Evolutionary conservation across 768 basidiomycete species (phyloP), one percentile per base, ranked within the genome.

Genomic region (Hebeloma cylindrosporum): DNA sequence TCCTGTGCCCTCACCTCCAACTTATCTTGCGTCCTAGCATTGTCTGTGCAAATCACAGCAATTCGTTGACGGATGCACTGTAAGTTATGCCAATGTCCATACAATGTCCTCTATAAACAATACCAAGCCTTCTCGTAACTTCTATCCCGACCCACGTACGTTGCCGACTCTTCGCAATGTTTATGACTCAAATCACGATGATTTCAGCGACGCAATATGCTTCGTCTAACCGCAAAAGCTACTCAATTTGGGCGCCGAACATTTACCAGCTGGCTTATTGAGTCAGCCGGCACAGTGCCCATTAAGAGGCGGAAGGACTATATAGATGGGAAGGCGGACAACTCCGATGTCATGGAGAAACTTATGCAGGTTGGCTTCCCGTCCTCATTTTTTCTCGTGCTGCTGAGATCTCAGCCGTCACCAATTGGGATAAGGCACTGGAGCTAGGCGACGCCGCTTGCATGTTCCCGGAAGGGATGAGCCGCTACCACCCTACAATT

Each of bases 211-310:
- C 85, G 91, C 22, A 82, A 83, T 54, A 80, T 91, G 73, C 65
- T 94, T 4, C 82, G 91, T 9, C 67, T 94, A 30, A 94, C 92
- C 0, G 92, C 92, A 8, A 94, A 94, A 60, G 78, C 88, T 29
- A 89, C 91, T 0, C 85, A 87, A 54, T 94, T 94, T 56, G 88
- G 89, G 2, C 82, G 75, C 31, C 77, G 63, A 52, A 93, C 89
- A 2, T 90, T 94, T 62, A 90, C 87, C 6, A 88, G 85, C 50
- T 93, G 92, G 91, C 74, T 94, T 14, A 90, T 94, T 38, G 89
- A 93, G 61, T 82, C 83, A 13, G 86, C 87, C 7, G 93, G 92
- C 9, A 92, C 93, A 1, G 77, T 94, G 2, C 92, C 92, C 1
- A 78, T 94, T 32, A 78, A 83, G 58, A 74, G 92, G 47, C 73